A percentile compares a stretch with the other conserved stretches of the same genome.
Conservation (phyloP, 495 filamentous ascomycete genomes). For the Podospora appendiculata region DNA sequence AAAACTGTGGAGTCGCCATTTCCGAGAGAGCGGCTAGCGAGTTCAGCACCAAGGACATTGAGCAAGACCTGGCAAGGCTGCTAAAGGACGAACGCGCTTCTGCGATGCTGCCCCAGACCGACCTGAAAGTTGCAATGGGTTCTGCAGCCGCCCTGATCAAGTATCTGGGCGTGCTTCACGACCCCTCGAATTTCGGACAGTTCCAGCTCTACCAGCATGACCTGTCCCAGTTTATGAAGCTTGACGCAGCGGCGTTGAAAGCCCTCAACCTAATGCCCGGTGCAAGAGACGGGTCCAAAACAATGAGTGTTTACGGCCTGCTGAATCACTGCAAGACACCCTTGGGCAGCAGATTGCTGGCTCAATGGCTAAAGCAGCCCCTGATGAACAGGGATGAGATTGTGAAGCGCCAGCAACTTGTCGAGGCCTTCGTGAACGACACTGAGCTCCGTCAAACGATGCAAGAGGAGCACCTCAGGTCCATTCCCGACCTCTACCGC, state of each 20-base stretch:
- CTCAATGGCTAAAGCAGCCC: constrained; percentile 97
- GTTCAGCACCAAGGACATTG: constrained; percentile 88
- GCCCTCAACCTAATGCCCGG: constrained; percentile 97
- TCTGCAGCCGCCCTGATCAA: constrained; percentile 90
- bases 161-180: constrained; percentile 85
- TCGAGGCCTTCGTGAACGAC: constrained; percentile 89
- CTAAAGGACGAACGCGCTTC: constrained; percentile 77
- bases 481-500: constrained; percentile 90
- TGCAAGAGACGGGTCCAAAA: constrained; percentile 86
- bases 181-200: constrained; percentile 90
- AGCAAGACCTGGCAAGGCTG: constrained; percentile 84
- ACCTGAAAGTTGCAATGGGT: constrained; percentile 94
- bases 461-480: constrained; percentile 93
- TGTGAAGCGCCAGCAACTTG: constrained; percentile 83
- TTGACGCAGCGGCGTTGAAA: constrained; percentile 89
- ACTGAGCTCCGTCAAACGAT: constrained; percentile 93
- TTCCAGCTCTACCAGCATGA: constrained; percentile 98
- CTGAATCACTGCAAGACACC: constrained; percentile 98
- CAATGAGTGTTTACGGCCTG: constrained; percentile 92
- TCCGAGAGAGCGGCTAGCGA: constrained; percentile 68
- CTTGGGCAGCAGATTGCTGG: constrained; percentile 78
- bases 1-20: constrained; percentile 84
- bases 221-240: constrained; percentile 95
- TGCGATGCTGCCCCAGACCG: constrained; percentile 76
- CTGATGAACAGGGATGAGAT: constrained; percentile 89